A percentile compares a stretch with the other conserved stretches of the same genome.
Evolutionary conservation across 306 rosid genomes (phyloP).

Genomic region (Abrus precatorius): DNA sequence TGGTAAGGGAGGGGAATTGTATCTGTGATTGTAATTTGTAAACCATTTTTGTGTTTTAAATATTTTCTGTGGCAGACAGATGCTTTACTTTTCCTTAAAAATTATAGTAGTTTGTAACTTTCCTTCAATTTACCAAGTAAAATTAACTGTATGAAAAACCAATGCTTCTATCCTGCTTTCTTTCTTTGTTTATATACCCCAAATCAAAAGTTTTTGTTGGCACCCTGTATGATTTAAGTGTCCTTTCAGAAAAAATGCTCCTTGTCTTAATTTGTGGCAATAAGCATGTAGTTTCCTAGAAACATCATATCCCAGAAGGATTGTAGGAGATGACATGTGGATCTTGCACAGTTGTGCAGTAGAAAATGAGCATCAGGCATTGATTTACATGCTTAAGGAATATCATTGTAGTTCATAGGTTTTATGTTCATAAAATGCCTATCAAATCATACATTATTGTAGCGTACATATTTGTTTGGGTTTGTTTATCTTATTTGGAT

Average conservation of each 20-base stretch:
- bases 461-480: constrained; percentile 15
- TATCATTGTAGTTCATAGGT: constrained; percentile 7
- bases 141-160: constrained; percentile 18
- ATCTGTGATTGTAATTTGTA: constrained; percentile 26
- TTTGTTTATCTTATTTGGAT: constrained; percentile 29
- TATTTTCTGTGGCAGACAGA: constrained; percentile 18
- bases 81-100: neutral
- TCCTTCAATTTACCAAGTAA: neutral
- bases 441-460: constrained; percentile 22
- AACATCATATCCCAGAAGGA: neutral
- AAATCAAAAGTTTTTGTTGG: neutral
- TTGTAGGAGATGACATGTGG: constrained; percentile 9
- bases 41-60: constrained; percentile 30
- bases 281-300: constrained; percentile 1
- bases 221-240: neutral
- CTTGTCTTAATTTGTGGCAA: neutral
- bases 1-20: constrained; percentile 25
- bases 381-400: constrained; percentile 23
- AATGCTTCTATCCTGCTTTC: neutral
- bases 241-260: neutral
- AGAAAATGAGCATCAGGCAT: neutral
- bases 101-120: neutral
- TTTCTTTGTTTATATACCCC: constrained; percentile 10
- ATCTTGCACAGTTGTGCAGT: neutral
- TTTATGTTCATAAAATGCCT: neutral